These are phyloP conservation scores for Chrysoporthe austroafricana DNA, from an alignment of 2,329 filamentous ascomycete genomes.

Conservation along the genomic window DNA sequence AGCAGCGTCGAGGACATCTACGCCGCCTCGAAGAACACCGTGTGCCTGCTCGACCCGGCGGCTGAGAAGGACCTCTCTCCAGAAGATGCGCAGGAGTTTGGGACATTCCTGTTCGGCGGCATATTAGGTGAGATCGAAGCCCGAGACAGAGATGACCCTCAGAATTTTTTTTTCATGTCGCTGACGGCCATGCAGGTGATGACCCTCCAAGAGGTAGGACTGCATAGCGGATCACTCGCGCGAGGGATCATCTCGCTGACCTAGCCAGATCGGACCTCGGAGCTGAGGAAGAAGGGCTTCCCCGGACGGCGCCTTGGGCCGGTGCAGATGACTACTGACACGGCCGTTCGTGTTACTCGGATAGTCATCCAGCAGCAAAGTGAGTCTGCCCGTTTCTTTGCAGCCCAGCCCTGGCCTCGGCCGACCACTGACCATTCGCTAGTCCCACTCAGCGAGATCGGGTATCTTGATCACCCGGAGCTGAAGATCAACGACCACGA, in stretches of 20 bases:
- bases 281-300: slow-evolving; percentile 92
- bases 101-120: slow-evolving; percentile 92
- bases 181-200: slow-evolving; percentile 65
- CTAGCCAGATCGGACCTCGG: slow-evolving; percentile 82
- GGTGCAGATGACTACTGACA: slow-evolving; percentile 98
- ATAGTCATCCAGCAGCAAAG: slow-evolving; percentile 84
- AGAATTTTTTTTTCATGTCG: not conserved
- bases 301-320: slow-evolving; percentile 84
- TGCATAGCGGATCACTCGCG: not conserved
- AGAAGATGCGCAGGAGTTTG: slow-evolving; percentile 80
- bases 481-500: slow-evolving; percentile 89
- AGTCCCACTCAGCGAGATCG: slow-evolving; percentile 79
- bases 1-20: slow-evolving; percentile 85
- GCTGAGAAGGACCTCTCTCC: slow-evolving; percentile 81
- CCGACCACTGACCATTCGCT: slow-evolving; percentile 22
- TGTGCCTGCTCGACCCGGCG: slow-evolving; percentile 88
- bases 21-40: slow-evolving; percentile 68
- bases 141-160: not conserved
- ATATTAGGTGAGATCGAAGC: slow-evolving; percentile 74
- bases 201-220: slow-evolving; percentile 85
- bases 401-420: not conserved
- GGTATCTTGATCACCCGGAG: slow-evolving; percentile 87
- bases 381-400: slow-evolving; percentile 45
- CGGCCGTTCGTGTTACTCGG: slow-evolving; percentile 89
- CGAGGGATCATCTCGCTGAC: not conserved